These are phyloP conservation scores for Tetrapisispora fleetii DNA, from an alignment of 805 yeast genomes.

Conservation along the genomic window DNA sequence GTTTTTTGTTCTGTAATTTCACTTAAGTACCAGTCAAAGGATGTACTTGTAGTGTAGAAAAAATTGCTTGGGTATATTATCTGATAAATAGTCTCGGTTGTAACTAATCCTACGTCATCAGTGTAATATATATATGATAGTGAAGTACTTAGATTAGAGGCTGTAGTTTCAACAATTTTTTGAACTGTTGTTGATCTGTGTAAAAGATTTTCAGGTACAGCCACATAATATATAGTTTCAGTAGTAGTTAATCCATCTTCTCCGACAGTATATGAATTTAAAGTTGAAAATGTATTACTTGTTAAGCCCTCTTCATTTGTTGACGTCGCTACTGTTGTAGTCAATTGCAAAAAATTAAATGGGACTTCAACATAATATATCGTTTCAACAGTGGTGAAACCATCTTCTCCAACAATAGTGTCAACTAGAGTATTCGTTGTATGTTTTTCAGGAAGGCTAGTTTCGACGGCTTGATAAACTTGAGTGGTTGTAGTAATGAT, in stretches of 20 bases:
- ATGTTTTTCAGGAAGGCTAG: not conserved
- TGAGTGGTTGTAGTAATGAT: not conserved
- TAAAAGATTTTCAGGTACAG: not conserved
- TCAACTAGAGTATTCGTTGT: not conserved
- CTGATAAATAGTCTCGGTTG: not conserved
- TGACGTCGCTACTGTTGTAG: not conserved
- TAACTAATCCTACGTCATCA: not conserved
- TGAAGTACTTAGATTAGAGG: not conserved
- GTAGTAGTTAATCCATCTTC: slow-evolving; percentile 1
- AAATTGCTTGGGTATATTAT: not conserved
- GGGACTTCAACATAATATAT: not conserved
- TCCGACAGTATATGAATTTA: not conserved
- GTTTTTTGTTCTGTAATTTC: not conserved
- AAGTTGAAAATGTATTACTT: not conserved
- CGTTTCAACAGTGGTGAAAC: not conserved
- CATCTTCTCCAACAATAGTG: not conserved
- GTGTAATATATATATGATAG: not conserved
- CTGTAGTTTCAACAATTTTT: not conserved
- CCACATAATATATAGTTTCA: not conserved
- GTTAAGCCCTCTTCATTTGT: not conserved
- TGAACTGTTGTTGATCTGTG: not conserved
- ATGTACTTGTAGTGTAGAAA: not conserved
- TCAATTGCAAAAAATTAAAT: not conserved
- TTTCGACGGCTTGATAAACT: not conserved
- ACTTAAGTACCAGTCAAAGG: not conserved